Conservation (phyloP, 768 basidiomycete genomes). For the Phaeotremella fagi region DNA sequence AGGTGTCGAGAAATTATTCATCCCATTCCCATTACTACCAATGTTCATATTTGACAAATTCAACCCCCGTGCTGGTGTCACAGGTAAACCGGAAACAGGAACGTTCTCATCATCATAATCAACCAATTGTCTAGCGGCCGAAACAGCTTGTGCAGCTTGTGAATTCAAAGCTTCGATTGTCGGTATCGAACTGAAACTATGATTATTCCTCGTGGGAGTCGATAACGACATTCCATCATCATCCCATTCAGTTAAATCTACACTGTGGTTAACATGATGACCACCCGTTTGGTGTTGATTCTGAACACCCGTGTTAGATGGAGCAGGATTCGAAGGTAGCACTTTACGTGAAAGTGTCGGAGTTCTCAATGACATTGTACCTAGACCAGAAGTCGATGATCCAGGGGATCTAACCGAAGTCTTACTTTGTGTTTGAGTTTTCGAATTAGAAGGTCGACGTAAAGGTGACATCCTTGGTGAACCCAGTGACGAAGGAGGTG, state of each 20-base stretch:
- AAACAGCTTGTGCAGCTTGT: constrained; percentile 87
- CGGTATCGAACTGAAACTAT: constrained; percentile 60
- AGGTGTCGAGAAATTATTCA: constrained; percentile 23
- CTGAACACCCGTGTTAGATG: no score
- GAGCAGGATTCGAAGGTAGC: background rate
- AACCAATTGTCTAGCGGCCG: constrained; percentile 78
- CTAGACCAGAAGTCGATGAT: background rate
- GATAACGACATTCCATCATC: no score
- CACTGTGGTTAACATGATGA: no score
- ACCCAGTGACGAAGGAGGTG: constrained; percentile 19
- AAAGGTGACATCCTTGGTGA: constrained; percentile 25
- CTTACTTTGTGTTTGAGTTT: background rate
- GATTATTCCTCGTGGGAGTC: no score
- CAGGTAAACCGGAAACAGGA: constrained; percentile 50
- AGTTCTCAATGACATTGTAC: constrained; percentile 5
- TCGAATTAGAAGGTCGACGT: constrained; percentile 8
- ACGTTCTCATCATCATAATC: constrained; percentile 64
- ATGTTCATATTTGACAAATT: background rate
- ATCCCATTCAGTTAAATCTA: no score
- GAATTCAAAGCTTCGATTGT: constrained; percentile 47
- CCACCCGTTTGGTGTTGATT: no score
- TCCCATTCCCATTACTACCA: background rate
- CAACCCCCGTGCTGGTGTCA: constrained; percentile 55
- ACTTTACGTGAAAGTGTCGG: constrained; percentile 14
- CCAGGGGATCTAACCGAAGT: constrained; percentile 10